Evolutionary conservation across 768 basidiomycete species (phyloP).

Genomic region (Mycena indigotica): DNA sequence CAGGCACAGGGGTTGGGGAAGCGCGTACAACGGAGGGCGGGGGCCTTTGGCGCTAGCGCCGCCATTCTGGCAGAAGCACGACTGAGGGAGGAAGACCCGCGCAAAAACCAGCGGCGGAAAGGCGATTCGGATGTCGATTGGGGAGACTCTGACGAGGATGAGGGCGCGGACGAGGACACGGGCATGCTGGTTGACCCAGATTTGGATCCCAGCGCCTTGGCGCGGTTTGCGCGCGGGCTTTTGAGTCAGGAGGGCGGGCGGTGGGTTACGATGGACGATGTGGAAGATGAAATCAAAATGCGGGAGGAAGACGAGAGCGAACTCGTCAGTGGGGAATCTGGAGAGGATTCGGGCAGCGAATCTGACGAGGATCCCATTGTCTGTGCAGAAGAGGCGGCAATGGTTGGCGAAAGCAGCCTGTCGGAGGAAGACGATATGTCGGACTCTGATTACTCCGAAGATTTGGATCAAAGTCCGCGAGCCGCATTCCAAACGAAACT

Average conservation of each 20-base stretch:
- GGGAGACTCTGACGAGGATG: slow-evolving; percentile 50
- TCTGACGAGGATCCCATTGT: slow-evolving; percentile 38
- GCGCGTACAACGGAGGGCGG: slow-evolving; percentile 27
- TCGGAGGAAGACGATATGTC: slow-evolving; percentile 39
- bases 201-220: slow-evolving; percentile 51
- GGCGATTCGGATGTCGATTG: slow-evolving; percentile 73
- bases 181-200: slow-evolving; percentile 73
- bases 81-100: slow-evolving; percentile 44
- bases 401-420: slow-evolving; percentile 44
- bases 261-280: slow-evolving; percentile 67
- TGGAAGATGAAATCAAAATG: slow-evolving; percentile 57
- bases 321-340: neutral
- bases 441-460: slow-evolving; percentile 38
- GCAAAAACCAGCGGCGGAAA: slow-evolving; percentile 52
- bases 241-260: slow-evolving; percentile 44
- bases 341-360: slow-evolving; percentile 24
- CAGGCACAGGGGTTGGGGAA: slow-evolving; percentile 29
- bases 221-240: slow-evolving; percentile 54
- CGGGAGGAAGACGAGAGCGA: slow-evolving; percentile 50
- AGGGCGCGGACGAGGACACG: slow-evolving; percentile 38
- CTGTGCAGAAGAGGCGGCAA: slow-evolving; percentile 47
- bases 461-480: slow-evolving; percentile 38
- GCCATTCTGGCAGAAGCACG: slow-evolving; percentile 58
- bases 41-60: slow-evolving; percentile 35
- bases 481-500: slow-evolving; percentile 50